These are phyloP conservation scores for Cyclospora cayetanensis DNA, from an alignment of 169 alveolate species.

Conservation along the genomic window DNA sequence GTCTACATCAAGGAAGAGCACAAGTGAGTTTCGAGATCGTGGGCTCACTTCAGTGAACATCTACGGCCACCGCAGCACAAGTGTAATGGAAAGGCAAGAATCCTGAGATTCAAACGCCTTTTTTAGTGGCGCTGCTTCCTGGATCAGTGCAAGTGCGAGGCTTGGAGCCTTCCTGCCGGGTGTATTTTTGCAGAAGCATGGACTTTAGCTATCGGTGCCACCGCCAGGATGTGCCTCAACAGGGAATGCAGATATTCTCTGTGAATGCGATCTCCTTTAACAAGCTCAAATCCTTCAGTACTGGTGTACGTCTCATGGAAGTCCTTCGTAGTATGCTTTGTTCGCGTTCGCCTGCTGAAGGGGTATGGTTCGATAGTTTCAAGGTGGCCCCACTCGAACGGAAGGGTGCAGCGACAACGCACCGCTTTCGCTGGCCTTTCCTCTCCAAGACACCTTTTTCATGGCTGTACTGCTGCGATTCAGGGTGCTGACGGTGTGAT, in stretches of 20 bases:
- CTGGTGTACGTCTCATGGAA: constrained; percentile 61
- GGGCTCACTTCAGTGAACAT: background rate
- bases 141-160: background rate
- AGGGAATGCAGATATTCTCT: constrained; percentile 59
- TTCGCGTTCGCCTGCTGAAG: no score
- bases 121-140: background rate
- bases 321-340: no score
- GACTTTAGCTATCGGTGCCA: constrained; percentile 72
- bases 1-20: constrained; percentile 52
- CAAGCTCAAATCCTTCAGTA: constrained; percentile 66
- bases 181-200: constrained; percentile 13
- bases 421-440: no score
- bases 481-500: constrained; percentile 74
- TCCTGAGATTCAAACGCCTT: no score
- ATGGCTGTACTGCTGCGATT: background rate
- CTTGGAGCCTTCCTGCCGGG: background rate
- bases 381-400: no score
- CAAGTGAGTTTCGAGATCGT: constrained; percentile 41
- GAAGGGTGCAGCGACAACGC: no score
- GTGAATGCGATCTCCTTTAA: constrained; percentile 68
- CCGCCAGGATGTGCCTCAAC: constrained; percentile 69
- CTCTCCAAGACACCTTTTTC: no score
- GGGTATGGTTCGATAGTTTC: no score
- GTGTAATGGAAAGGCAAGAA: background rate
- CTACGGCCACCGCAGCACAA: background rate